Conservation (phyloP, 306 rosid genomes). For the Begonia peltatifolia region DNA sequence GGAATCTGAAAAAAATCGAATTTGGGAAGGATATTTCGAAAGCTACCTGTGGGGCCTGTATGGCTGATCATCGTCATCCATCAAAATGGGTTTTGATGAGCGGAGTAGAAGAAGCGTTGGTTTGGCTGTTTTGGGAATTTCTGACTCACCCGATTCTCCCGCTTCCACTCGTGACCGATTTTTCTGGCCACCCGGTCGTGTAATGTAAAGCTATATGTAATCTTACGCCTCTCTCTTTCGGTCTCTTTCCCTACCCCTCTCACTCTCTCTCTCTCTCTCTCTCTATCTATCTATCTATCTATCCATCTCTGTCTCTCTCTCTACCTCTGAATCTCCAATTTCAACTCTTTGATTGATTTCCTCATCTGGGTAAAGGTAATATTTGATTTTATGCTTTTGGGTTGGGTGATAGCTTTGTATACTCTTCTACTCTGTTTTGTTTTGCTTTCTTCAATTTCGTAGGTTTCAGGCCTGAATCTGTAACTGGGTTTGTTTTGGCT, state of each 20-base stretch:
- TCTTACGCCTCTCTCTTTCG: slow-evolving; percentile 13
- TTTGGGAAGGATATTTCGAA: no score
- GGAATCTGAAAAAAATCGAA: no score
- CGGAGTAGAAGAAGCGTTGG: slow-evolving; percentile 7
- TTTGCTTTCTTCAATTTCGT: no score
- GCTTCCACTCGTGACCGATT: slow-evolving; percentile 38
- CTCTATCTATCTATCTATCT: slow-evolving; percentile 14
- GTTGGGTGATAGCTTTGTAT: neutral
- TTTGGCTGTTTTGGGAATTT: slow-evolving; percentile 27
- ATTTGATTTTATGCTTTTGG: neutral
- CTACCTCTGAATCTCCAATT: slow-evolving; percentile 22
- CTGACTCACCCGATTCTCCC: slow-evolving; percentile 40
- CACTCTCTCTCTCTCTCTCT: slow-evolving; percentile 11
- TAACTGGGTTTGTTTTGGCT: neutral
- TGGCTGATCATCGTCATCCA: neutral
- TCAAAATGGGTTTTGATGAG: neutral
- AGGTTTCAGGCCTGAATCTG: neutral
- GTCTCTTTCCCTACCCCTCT: slow-evolving; percentile 11
- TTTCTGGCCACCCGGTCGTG: slow-evolving; percentile 40
- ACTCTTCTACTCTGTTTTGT: neutral
- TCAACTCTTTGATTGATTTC: slow-evolving; percentile 13
- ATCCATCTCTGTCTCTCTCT: slow-evolving; percentile 9
- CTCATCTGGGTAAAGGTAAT: slow-evolving; percentile 21
- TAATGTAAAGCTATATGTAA: slow-evolving; percentile 31
- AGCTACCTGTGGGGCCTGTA: no score